phyloP scores from a whole-genome alignment of 129 eudicot species.

The Cynara cardunculus region DNA sequence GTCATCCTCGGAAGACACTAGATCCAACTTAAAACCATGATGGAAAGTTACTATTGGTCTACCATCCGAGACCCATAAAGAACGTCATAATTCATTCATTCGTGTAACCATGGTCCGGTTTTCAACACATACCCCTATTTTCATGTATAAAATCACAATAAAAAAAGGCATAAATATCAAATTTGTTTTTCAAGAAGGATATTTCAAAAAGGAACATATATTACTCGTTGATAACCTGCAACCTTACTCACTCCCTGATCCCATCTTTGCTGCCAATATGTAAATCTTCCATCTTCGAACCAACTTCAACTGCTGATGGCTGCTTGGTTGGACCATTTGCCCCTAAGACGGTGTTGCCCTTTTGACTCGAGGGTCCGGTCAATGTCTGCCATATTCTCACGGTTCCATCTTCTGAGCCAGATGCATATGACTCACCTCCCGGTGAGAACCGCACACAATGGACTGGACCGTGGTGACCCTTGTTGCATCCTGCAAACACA shows the following conservation, averaged over 20 bases:
- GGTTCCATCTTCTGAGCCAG: constrained; percentile 93
- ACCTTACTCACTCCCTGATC: constrained; percentile 19
- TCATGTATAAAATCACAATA: neutral
- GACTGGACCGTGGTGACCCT: constrained; percentile 96
- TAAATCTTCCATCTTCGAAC: constrained; percentile 46
- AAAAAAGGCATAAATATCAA: neutral
- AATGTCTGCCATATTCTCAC: constrained; percentile 82
- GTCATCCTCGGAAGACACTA: too few relatives aligned
- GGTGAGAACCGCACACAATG: constrained; percentile 83
- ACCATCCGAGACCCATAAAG: neutral
- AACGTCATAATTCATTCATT: neutral
- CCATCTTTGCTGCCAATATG: constrained; percentile 36
- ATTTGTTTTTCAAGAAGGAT: constrained; percentile 4
- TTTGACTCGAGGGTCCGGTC: constrained; percentile 31
- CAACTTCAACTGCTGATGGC: constrained; percentile 36
- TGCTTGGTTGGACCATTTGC: constrained; percentile 39
- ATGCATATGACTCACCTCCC: constrained; percentile 88
- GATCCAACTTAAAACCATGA: neutral
- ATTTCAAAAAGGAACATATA: neutral
- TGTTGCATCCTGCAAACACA: constrained; percentile 57
- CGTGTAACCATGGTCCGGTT: neutral
- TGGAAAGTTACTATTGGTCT: neutral
- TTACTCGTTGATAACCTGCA: constrained; percentile 2
- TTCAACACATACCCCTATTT: neutral
- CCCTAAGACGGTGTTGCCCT: constrained; percentile 28